These are phyloP conservation scores for Lactarius pseudohatsudake DNA, from an alignment of 768 basidiomycete genomes.

Conservation along the genomic window DNA sequence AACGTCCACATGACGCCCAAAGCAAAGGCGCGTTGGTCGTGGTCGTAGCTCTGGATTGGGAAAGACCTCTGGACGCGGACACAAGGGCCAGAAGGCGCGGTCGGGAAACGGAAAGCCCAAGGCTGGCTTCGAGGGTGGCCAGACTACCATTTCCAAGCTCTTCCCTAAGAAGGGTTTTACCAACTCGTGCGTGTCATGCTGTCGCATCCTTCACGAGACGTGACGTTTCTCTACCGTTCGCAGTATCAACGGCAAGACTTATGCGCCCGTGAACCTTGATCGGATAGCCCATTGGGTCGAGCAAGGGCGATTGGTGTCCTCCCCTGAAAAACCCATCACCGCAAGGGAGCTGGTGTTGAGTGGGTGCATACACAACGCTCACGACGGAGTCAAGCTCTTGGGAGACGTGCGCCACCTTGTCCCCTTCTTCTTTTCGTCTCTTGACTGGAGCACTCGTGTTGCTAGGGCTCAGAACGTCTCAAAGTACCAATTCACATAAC, in stretches of 20 bases:
- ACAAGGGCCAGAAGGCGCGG: constrained; percentile 94
- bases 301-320: constrained; percentile 74
- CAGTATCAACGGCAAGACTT: constrained; percentile 67
- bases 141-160: constrained; percentile 86
- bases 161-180: constrained; percentile 95
- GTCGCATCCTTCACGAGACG: neutral
- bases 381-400: constrained; percentile 90
- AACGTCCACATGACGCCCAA: neutral
- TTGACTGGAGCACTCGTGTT: constrained; percentile 2
- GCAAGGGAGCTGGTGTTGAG: constrained; percentile 81
- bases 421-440: constrained; percentile 6
- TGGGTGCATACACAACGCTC: constrained; percentile 83
- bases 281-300: constrained; percentile 91
- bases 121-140: constrained; percentile 93
- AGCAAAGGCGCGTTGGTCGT: constrained; percentile 95
- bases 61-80: constrained; percentile 89
- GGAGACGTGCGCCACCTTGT: constrained; percentile 59
- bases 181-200: constrained; percentile 66
- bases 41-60: constrained; percentile 92
- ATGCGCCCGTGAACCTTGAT: constrained; percentile 83
- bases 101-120: constrained; percentile 82
- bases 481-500: constrained; percentile 74
- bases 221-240: neutral
- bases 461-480: constrained; percentile 64
- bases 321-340: constrained; percentile 82